Evolutionary conservation across 2,329 filamentous ascomycete genomes (phyloP).

Genomic region (Atkinsonella hypoxylon): DNA sequence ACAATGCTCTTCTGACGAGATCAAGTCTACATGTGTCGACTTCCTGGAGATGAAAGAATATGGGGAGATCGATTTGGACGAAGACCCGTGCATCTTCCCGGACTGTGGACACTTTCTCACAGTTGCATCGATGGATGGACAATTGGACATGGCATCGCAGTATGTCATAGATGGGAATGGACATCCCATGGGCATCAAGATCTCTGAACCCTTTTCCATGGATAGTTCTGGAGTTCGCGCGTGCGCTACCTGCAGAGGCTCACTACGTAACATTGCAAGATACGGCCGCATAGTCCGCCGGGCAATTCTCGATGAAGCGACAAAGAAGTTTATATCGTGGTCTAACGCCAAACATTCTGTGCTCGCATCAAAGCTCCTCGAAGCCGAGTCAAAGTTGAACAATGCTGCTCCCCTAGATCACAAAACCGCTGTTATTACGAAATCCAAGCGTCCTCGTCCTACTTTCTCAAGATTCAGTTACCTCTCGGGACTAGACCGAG

Average conservation of each 20-base stretch:
- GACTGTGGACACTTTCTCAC: conserved; percentile 54
- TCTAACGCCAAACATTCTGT: conserved; percentile 22
- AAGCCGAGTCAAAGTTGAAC: conserved; percentile 7
- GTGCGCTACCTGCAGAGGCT: conserved; percentile 49
- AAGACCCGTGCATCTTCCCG: conserved; percentile 49
- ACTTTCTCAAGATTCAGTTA: neutral
- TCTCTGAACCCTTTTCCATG: conserved; percentile 34
- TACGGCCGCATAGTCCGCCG: conserved; percentile 51
- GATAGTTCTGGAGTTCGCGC: conserved; percentile 30
- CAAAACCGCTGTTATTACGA: neutral
- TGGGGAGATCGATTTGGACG: conserved; percentile 42
- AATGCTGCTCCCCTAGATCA: neutral
- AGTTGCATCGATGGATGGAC: conserved; percentile 45
- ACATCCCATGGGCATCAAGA: conserved; percentile 20
- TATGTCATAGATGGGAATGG: conserved; percentile 31
- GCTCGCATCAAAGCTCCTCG: conserved; percentile 6
- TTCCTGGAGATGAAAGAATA: conserved; percentile 43
- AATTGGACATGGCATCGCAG: conserved; percentile 40
- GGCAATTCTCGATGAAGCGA: conserved; percentile 48
- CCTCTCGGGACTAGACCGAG: neutral
- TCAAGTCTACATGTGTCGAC: conserved; percentile 41
- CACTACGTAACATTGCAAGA: conserved; percentile 42
- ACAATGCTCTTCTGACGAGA: conserved; percentile 31
- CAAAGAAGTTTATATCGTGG: conserved; percentile 51
- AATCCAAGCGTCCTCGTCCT: neutral